Evolutionary conservation across 2,329 filamentous ascomycete species (phyloP), one percentile per base, ranked within the genome.

Genomic region (Lachnellula occidentalis): DNA sequence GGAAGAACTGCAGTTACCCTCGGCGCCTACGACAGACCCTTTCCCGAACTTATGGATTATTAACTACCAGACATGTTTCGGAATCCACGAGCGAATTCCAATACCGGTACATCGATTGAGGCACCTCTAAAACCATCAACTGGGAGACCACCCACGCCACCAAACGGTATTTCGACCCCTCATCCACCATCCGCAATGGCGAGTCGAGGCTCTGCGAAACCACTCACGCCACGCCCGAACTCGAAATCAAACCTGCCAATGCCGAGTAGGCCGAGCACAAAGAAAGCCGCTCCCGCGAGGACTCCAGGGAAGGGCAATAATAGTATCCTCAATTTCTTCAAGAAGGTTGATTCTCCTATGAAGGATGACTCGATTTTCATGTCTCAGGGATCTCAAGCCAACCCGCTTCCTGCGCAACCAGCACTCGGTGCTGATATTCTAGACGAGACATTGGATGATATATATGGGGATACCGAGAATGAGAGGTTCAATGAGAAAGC

Each of bases 301-400:
- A 53, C 60, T 12, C 55, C 60, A 8, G 57, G 48, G 5, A 69
- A 66, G 52, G 72, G 74, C 0, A 89, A 88, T 63, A 75, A 77
- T 6, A 90, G 84, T 59, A 90, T 90, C 34, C 71, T 90, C 14
- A 89, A 72, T 59, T 91, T 90, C 69, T 91, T 91, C 67, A 84
- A 87, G 65, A 90, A 89, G 66, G 76, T 81, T 0, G 78, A 80
- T 12, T 71, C 71, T 0, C 70, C 63, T 11, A 24, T 68, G 50
- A 73, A 78, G 54, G 77, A 86, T 58, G 74, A 83, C 53, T 74
- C 76, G 19, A 76, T 87, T 9, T 87, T 88, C 53, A 70, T 76
- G 3, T 70, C 74, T 22, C 69, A 64, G 54, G 63, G 61, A 57
- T 67, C 57, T 56, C 60, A 61, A 50, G 56, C 54, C 6, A 55